Conservation (phyloP, 78 protist genomes). For the slime mould (Dictyostelium discoideum) region DNA sequence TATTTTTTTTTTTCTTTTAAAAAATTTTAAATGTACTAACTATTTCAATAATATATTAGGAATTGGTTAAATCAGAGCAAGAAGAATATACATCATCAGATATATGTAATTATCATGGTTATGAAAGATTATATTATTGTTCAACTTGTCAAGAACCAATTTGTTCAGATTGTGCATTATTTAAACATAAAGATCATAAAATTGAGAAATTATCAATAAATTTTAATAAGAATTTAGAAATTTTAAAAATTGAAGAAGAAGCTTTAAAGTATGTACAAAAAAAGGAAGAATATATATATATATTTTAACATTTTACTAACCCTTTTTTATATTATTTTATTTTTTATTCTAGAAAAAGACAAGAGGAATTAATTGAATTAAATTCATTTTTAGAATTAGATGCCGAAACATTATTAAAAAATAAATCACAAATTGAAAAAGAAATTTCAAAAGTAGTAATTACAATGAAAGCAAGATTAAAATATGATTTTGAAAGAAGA, state of each 20-base stretch:
- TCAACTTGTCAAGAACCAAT: slow-evolving; percentile 44
- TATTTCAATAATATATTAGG: background rate
- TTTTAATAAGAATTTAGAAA: slow-evolving; percentile 53
- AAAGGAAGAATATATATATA: background rate
- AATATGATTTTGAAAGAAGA: slow-evolving; percentile 24
- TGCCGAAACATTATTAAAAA: slow-evolving; percentile 40
- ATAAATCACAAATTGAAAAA: slow-evolving; percentile 37
- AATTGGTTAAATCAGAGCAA: slow-evolving; percentile 51
- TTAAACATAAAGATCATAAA: slow-evolving; percentile 56
- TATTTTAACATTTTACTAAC: background rate
- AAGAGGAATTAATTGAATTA: slow-evolving; percentile 63
- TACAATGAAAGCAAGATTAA: slow-evolving; percentile 43
- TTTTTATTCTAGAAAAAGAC: slow-evolving; percentile 57
- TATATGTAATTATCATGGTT: slow-evolving; percentile 52
- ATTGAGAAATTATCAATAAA: slow-evolving; percentile 57
- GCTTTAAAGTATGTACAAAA: slow-evolving; percentile 41
- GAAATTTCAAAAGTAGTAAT: slow-evolving; percentile 16
- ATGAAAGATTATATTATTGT: slow-evolving; percentile 66
- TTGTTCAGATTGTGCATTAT: slow-evolving; percentile 73
- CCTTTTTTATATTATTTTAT: background rate
- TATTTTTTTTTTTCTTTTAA: too few species aligned
- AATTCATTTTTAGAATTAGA: slow-evolving; percentile 57
- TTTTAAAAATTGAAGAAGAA: slow-evolving; percentile 68
- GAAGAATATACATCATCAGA: slow-evolving; percentile 38
- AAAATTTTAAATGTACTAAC: too few species aligned